These are phyloP conservation scores for Lachnellula cervina DNA, from an alignment of 2,329 filamentous ascomycete genomes.

Conservation along the genomic window DNA sequence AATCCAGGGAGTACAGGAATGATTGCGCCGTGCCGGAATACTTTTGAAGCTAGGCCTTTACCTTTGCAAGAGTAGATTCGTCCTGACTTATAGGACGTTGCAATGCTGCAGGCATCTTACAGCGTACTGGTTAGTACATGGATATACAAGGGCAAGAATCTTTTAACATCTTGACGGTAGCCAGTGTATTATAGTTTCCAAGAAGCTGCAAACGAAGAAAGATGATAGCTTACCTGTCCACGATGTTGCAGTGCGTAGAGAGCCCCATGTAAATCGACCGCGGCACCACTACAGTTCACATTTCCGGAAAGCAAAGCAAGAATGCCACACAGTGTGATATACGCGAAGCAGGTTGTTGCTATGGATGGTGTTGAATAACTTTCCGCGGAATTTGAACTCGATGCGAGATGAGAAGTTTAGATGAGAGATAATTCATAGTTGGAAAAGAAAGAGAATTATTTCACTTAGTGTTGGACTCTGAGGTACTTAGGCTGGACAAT, in stretches of 20 bases:
- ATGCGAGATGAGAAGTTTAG: too few species aligned
- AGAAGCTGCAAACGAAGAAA: background rate
- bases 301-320: background rate
- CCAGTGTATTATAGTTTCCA: too few species aligned
- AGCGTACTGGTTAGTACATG: background rate
- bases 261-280: slow-evolving; percentile 59
- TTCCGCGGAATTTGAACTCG: too few species aligned
- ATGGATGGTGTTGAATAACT: too few species aligned
- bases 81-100: slow-evolving; percentile 62
- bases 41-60: slow-evolving; percentile 73
- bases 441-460: too few species aligned
- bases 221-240: background rate
- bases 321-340: background rate
- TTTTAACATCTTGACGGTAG: background rate
- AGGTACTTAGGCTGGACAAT: too few species aligned
- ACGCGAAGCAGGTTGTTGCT: background rate
- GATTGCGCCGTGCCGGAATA: slow-evolving; percentile 71
- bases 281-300: slow-evolving; percentile 35
- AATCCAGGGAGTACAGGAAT: slow-evolving; percentile 69
- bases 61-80: slow-evolving; percentile 81
- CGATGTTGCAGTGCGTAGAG: slow-evolving; percentile 57
- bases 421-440: too few species aligned
- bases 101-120: slow-evolving; percentile 76
- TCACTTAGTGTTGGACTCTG: too few species aligned
- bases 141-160: slow-evolving; percentile 47